phyloP scores from a whole-genome alignment of 192 early-diverging fungal species.

The Coemansia sp. region DNA sequence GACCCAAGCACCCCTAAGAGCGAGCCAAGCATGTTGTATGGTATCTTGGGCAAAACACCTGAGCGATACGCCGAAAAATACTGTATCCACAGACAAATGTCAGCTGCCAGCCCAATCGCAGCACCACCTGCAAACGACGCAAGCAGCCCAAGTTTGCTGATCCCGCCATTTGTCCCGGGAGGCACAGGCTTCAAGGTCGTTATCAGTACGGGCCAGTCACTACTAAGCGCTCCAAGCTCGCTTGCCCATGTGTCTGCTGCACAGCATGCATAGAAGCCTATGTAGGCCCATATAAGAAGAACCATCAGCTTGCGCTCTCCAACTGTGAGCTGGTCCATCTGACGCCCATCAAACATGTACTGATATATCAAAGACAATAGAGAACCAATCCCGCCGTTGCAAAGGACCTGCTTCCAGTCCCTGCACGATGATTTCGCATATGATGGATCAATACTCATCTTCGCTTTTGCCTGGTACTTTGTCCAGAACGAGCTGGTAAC shows the following conservation, averaged over 20 bases:
- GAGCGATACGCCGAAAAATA: conserved; percentile 40
- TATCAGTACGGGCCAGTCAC: conserved; percentile 74
- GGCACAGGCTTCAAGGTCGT: conserved; percentile 80
- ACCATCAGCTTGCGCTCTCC: conserved; percentile 36
- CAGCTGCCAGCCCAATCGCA: conserved; percentile 65
- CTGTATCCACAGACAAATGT: conserved; percentile 57
- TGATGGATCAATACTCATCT: conserved; percentile 49
- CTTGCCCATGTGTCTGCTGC: conserved; percentile 80
- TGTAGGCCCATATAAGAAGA: conserved; percentile 57
- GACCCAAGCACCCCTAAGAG: conserved; percentile 75
- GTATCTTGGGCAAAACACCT: conserved; percentile 32
- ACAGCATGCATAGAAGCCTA: conserved; percentile 67
- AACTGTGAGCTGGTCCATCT: conserved; percentile 23
- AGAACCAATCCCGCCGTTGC: conserved; percentile 56
- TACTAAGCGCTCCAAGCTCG: conserved; percentile 84
- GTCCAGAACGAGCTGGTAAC: conserved; percentile 63
- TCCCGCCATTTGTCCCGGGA: conserved; percentile 88
- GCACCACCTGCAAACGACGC: conserved; percentile 78
- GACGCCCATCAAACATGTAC: conserved; percentile 36
- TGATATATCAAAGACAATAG: conserved; percentile 47
- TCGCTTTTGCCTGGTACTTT: conserved; percentile 44
- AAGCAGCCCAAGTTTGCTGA: conserved; percentile 69
- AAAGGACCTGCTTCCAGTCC: conserved; percentile 61
- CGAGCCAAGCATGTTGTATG: conserved; percentile 59
- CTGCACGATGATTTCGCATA: conserved; percentile 56